These are phyloP conservation scores for Paecilomyces dactylethromorphus DNA, from an alignment of 2,329 filamentous ascomycete species.

Conservation along the genomic window DNA sequence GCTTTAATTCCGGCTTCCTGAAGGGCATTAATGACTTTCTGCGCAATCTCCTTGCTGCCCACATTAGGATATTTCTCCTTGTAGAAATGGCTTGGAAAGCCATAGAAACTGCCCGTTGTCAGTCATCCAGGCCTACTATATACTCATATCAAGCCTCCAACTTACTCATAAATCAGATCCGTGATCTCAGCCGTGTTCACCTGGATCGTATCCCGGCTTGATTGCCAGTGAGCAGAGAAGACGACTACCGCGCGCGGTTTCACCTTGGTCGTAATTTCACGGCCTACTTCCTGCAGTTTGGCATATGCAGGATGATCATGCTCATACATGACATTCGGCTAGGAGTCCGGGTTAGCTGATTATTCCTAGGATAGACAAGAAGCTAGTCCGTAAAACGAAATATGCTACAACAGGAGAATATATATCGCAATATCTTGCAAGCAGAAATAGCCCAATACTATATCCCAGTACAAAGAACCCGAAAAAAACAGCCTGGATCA, in stretches of 20 bases:
- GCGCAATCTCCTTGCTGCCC: constrained; percentile 55
- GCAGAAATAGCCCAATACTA: not conserved
- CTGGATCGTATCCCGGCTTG: constrained; percentile 47
- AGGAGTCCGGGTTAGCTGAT: not conserved
- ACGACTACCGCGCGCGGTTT: constrained; percentile 68
- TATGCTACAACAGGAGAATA: no score
- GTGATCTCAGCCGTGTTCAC: constrained; percentile 61
- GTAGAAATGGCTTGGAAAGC: constrained; percentile 65
- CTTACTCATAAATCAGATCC: constrained; percentile 63
- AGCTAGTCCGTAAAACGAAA: not conserved
- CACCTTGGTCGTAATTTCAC: constrained; percentile 63
- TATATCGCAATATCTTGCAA: not conserved
- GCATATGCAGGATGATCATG: constrained; percentile 60
- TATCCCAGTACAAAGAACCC: not conserved
- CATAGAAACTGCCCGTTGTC: constrained; percentile 52
- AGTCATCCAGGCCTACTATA: not conserved
- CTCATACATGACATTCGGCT: constrained; percentile 63
- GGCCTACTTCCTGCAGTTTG: constrained; percentile 58
- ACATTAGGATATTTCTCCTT: constrained; percentile 59
- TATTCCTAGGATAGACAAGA: not conserved
- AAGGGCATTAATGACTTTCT: constrained; percentile 51
- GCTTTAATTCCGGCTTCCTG: constrained; percentile 53
- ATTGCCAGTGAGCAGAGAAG: constrained; percentile 74
- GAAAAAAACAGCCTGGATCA: not conserved
- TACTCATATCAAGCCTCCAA: not conserved